phyloP scores from a whole-genome alignment of 2,329 filamentous ascomycete species.

The Penicillium sp. region DNA sequence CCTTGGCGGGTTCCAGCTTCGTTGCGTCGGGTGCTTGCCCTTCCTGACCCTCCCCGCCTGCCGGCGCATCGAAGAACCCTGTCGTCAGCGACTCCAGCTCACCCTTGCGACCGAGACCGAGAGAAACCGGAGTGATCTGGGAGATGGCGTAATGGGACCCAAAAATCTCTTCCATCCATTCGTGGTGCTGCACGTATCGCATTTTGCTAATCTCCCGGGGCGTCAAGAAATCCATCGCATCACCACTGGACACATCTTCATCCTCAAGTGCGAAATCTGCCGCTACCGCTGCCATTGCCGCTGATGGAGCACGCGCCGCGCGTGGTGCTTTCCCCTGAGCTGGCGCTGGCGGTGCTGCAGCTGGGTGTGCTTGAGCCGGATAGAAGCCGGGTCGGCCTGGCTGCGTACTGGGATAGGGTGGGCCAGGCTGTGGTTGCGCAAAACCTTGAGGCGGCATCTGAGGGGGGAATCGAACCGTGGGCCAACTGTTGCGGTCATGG shows the following conservation, averaged over 20 bases:
- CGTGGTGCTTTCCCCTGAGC: conserved; percentile 34
- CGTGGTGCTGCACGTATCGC: conserved; percentile 89
- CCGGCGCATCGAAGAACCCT: conserved; percentile 68
- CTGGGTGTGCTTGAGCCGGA: conserved; percentile 24
- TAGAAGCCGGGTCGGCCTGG: conserved; percentile 35
- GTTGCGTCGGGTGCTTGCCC: conserved; percentile 42
- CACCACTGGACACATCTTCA: conserved; percentile 79
- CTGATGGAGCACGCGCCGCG: conserved; percentile 39
- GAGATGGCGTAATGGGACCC: conserved; percentile 80
- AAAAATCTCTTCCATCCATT: conserved; percentile 98
- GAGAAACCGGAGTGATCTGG: conserved; percentile 79
- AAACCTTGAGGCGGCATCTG: conserved; percentile 50
- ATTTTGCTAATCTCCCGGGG: conserved; percentile 82
- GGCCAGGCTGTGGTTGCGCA: conserved; percentile 37
- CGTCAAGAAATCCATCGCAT: conserved; percentile 83
- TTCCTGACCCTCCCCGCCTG: conserved; percentile 24
- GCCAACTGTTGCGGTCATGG: conserved; percentile 83
- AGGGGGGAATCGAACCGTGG: conserved; percentile 66
- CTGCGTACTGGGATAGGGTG: conserved; percentile 29
- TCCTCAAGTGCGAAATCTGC: conserved; percentile 62
- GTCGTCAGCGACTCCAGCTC: conserved; percentile 75
- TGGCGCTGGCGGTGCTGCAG: conserved; percentile 21
- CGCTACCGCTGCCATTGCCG: conserved; percentile 30
- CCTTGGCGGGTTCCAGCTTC: conserved; percentile 66
- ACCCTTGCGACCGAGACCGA: conserved; percentile 78